phyloP scores from a whole-genome alignment of 1,284 basidiomycete species.

The Pseudozyma pruni region DNA sequence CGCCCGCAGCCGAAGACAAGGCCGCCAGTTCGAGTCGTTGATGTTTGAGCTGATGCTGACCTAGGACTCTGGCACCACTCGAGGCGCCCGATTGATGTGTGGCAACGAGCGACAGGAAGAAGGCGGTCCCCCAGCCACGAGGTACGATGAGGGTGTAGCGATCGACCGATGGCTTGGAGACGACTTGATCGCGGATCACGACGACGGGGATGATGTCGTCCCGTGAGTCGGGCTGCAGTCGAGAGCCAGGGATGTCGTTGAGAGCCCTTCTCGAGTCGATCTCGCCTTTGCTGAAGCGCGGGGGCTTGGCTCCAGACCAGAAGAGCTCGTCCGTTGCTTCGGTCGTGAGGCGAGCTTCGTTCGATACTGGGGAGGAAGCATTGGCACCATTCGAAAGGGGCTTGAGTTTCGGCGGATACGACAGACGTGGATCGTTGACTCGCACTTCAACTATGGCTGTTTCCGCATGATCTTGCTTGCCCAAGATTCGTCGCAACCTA shows the following conservation, averaged over 20 bases:
- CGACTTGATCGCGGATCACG: conserved; percentile 32
- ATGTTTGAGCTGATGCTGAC: conserved; percentile 58
- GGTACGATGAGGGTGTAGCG: conserved; percentile 61
- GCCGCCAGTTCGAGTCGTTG: conserved; percentile 44
- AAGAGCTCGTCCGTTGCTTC: conserved; percentile 21
- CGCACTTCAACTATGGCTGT: conserved; percentile 20
- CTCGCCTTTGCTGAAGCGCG: conserved; percentile 58
- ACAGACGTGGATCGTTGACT: conserved; percentile 62
- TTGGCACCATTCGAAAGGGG: background rate
- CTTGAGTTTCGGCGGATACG: conserved; percentile 51
- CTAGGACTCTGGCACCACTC: conserved; percentile 50
- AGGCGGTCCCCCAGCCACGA: conserved; percentile 62
- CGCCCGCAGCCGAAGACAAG: conserved; percentile 10
- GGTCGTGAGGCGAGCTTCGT: background rate
- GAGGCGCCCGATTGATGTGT: conserved; percentile 48
- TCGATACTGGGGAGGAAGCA: background rate
- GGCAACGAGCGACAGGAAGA: conserved; percentile 60
- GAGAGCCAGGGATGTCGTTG: conserved; percentile 35
- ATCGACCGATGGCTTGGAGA: conserved; percentile 21
- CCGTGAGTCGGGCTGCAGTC: conserved; percentile 41
- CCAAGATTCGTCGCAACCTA: conserved; percentile 10
- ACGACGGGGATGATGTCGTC: conserved; percentile 58
- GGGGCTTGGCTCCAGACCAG: conserved; percentile 24
- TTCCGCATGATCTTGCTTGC: background rate
- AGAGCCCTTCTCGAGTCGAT: conserved; percentile 58